These are phyloP conservation scores for Chytridiales sp. DNA, from an alignment of 371 early-diverging fungal species.

Conservation along the genomic window DNA sequence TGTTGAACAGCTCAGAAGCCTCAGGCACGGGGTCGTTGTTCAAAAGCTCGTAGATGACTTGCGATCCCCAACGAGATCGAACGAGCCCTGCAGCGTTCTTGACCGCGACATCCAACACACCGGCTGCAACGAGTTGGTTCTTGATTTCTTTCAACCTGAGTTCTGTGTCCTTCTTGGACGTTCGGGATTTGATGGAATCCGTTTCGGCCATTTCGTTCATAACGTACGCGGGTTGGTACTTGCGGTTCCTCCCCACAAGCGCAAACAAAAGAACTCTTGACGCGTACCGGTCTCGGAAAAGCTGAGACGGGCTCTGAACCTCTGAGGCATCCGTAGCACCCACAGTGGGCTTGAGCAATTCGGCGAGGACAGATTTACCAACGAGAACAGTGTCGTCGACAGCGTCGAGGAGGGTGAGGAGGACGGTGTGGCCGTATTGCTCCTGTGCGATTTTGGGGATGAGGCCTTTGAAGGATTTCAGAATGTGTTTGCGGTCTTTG, in stretches of 20 bases:
- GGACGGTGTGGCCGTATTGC: conserved; percentile 86
- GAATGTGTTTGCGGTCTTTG: conserved; percentile 86
- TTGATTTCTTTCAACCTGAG: conserved; percentile 18
- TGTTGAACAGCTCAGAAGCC: conserved; percentile 18
- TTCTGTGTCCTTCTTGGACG: conserved; percentile 42
- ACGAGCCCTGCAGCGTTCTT: conserved; percentile 27
- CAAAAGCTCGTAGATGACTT: conserved; percentile 31
- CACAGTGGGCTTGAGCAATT: conserved; percentile 30
- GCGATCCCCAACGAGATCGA: conserved; percentile 26
- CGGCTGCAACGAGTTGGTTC: conserved; percentile 24
- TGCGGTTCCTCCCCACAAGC: conserved; percentile 30
- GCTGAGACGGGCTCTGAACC: conserved; percentile 14
- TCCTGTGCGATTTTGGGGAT: conserved; percentile 80
- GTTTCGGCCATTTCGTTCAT: conserved; percentile 27
- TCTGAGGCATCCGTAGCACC: conserved; percentile 14
- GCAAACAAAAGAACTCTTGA: conserved; percentile 32
- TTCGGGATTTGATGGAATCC: conserved; percentile 28
- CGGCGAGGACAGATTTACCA: conserved; percentile 65
- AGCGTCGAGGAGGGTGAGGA: conserved; percentile 80
- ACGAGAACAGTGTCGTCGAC: conserved; percentile 94
- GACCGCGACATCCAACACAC: conserved; percentile 9
- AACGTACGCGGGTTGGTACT: conserved; percentile 29
- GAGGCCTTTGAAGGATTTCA: conserved; percentile 83
- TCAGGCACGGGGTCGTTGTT: conserved; percentile 23
- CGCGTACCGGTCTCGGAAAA: conserved; percentile 34